A percentile compares a stretch with the other conserved stretches of the same genome.
phyloP scores from a whole-genome alignment of 2,329 filamentous ascomycete species.

The Arachnopeziza araneosa region DNA sequence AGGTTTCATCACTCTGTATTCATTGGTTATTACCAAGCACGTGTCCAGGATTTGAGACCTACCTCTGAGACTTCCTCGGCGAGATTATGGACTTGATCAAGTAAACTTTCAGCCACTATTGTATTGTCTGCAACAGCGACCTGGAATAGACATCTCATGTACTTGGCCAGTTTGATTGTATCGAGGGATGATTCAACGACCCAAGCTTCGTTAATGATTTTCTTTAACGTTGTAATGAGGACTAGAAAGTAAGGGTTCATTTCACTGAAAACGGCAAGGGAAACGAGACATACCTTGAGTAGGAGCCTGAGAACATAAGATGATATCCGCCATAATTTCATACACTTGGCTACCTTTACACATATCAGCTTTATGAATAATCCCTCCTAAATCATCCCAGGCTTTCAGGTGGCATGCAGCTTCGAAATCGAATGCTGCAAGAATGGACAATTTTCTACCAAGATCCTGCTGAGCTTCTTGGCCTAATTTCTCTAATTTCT shows the following conservation, averaged over 20 bases:
- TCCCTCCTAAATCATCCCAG: slow-evolving; percentile 59
- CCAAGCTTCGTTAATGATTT: slow-evolving; percentile 66
- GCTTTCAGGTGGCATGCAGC: slow-evolving; percentile 59
- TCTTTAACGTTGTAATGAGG: slow-evolving; percentile 46
- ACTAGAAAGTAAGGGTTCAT: slow-evolving; percentile 12
- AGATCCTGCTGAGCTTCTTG: slow-evolving; percentile 47
- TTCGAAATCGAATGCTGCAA: slow-evolving; percentile 77
- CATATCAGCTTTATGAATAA: slow-evolving; percentile 48
- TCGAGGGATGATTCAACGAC: slow-evolving; percentile 47
- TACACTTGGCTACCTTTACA: slow-evolving; percentile 44
- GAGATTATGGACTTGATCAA: slow-evolving; percentile 56
- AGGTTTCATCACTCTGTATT: slow-evolving; percentile 40
- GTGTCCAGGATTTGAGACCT: slow-evolving; percentile 12
- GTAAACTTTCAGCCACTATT: slow-evolving; percentile 49
- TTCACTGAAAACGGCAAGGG: neutral
- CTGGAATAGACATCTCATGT: slow-evolving; percentile 73
- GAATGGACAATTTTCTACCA: slow-evolving; percentile 53
- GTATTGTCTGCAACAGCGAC: slow-evolving; percentile 50
- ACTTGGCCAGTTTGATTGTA: slow-evolving; percentile 60
- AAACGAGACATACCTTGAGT: slow-evolving; percentile 39
- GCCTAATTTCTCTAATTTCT: slow-evolving; percentile 36
- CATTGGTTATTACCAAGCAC: neutral
- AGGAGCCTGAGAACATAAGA: slow-evolving; percentile 50
- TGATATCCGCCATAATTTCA: slow-evolving; percentile 60
- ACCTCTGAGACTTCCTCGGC: slow-evolving; percentile 47